Evolutionary conservation across 2,329 filamentous ascomycete species (phyloP).

Genomic region (Xylariaceae sp.): DNA sequence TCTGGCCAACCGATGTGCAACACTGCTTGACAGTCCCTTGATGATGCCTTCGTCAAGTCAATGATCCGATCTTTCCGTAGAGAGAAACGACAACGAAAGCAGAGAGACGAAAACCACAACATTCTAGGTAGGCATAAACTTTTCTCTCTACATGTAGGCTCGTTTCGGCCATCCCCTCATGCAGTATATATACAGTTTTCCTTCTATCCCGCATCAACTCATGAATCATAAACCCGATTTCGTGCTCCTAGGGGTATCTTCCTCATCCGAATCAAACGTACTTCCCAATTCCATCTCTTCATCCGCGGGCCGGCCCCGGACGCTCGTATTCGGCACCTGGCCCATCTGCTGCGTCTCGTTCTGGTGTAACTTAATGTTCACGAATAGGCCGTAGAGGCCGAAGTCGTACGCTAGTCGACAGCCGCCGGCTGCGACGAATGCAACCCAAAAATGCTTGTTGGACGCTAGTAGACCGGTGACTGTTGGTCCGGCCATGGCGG

Average conservation of each 20-base stretch:
- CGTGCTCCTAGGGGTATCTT: constrained; percentile 5
- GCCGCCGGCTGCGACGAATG: constrained; percentile 52
- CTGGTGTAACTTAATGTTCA: constrained; percentile 50
- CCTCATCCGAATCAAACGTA: constrained; percentile 15
- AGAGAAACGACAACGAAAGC: too few species aligned
- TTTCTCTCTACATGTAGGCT: too few species aligned
- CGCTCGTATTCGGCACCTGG: not conserved
- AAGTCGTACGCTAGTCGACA: constrained; percentile 53
- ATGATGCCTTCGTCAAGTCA: too few species aligned
- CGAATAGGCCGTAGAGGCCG: constrained; percentile 54
- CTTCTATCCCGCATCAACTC: not conserved
- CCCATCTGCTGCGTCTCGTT: constrained; percentile 33
- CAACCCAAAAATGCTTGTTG: constrained; percentile 53
- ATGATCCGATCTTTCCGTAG: too few species aligned
- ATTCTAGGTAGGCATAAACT: too few species aligned
- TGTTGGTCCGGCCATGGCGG: constrained; percentile 49
- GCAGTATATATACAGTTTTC: not conserved
- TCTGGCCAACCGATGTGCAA: too few species aligned
- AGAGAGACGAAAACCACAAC: too few species aligned
- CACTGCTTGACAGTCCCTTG: too few species aligned
- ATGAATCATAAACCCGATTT: not conserved
- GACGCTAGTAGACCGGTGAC: constrained; percentile 53
- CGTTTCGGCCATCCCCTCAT: too few species aligned
- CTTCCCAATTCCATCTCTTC: constrained; percentile 26
- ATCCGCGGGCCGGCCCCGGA: constrained; percentile 10